Conservation (phyloP, 164 flowering plant species). For the Magnolia sinica region DNA sequence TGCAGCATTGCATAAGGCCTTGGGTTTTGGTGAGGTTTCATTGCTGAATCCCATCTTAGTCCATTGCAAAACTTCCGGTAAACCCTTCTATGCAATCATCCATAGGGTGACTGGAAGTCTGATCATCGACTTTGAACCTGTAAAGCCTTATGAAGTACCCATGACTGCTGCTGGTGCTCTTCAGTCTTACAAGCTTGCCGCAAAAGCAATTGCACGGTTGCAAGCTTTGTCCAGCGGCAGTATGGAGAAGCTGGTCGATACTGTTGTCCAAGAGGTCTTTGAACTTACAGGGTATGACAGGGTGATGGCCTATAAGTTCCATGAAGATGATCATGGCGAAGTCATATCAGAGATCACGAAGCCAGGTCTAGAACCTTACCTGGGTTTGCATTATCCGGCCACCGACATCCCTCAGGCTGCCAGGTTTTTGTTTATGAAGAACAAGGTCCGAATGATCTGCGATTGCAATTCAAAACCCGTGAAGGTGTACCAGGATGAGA, state of each 20-base stretch:
- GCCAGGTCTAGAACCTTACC: constrained; percentile 74
- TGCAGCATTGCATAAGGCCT: constrained; percentile 70
- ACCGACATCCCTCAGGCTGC: constrained; percentile 93
- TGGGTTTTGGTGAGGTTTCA: constrained; percentile 69
- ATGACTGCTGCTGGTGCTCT: constrained; percentile 93
- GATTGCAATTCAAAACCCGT: constrained; percentile 74
- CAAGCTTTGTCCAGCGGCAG: constrained; percentile 83
- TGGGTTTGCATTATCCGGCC: constrained; percentile 89
- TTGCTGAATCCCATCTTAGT: constrained; percentile 78
- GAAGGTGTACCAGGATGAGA: constrained; percentile 77
- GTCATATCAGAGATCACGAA: constrained; percentile 70
- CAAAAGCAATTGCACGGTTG: constrained; percentile 70
- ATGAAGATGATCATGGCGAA: constrained; percentile 91
- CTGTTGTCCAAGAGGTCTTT: constrained; percentile 79
- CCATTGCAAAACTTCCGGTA: constrained; percentile 84
- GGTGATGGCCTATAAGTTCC: constrained; percentile 87
- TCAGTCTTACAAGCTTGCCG: constrained; percentile 87
- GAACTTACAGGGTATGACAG: constrained; percentile 91
- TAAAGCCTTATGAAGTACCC: constrained; percentile 79
- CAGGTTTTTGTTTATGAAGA: constrained; percentile 80
- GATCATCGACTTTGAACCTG: constrained; percentile 83
- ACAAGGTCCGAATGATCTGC: constrained; percentile 81
- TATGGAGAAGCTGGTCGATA: constrained; percentile 70
- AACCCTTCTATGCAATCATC: constrained; percentile 78
- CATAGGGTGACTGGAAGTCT: constrained; percentile 77